Conservation (phyloP, 2,329 filamentous ascomycete species). For the Chalara sp. region DNA sequence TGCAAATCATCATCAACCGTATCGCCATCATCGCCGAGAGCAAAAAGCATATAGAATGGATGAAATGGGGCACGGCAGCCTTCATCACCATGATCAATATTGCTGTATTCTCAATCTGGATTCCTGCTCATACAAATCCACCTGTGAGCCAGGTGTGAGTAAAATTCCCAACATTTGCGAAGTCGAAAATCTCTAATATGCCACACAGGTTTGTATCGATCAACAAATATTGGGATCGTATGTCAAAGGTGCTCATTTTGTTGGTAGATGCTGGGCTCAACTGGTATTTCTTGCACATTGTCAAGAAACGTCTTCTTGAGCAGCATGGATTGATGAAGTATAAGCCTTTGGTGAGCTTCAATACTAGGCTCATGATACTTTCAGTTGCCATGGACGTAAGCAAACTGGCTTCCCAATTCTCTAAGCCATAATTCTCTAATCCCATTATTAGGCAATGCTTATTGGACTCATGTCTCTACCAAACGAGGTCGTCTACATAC, state of each 20-base stretch:
- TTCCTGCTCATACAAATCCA: slow-evolving; percentile 34
- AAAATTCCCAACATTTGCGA: neutral
- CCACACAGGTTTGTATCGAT: slow-evolving; percentile 2
- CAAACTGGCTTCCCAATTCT: no score
- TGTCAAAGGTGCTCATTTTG: slow-evolving; percentile 43
- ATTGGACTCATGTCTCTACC: no score
- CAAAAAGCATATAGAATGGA: neutral
- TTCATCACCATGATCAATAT: slow-evolving; percentile 42
- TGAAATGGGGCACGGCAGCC: slow-evolving; percentile 9
- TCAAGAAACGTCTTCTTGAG: slow-evolving; percentile 29
- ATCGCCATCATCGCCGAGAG: slow-evolving; percentile 37
- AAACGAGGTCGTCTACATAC: no score
- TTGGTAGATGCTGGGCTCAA: slow-evolving; percentile 43
- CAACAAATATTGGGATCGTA: slow-evolving; percentile 37
- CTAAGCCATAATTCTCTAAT: no score
- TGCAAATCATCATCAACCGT: slow-evolving; percentile 49
- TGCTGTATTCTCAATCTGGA: slow-evolving; percentile 44
- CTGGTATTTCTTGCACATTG: slow-evolving; percentile 41
- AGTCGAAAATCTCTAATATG: no score
- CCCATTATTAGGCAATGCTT: no score
- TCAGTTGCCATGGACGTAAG: slow-evolving; percentile 33
- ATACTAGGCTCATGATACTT: slow-evolving; percentile 31
- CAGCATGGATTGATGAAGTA: slow-evolving; percentile 33
- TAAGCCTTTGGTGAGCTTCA: slow-evolving; percentile 31
- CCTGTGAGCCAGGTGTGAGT: slow-evolving; percentile 9